Base-by-base conservation (phyloP, 257 asterid species). In the Thymus mandschuricus region DNA sequence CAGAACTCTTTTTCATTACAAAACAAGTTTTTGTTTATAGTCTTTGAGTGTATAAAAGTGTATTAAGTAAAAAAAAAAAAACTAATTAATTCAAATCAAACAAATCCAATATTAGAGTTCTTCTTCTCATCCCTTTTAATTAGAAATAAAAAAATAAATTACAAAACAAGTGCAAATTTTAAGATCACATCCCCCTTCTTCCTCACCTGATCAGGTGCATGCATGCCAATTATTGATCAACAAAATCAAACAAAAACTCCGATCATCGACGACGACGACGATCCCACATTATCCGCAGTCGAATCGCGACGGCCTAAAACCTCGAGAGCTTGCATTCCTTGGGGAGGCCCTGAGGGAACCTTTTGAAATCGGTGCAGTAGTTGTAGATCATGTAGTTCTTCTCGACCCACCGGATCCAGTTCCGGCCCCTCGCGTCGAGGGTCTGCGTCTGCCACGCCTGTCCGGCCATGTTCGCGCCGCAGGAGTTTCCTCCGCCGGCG, bases 391-490 rank as follows among this genome's bases (percentile, higher is more conserved):
- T 84, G 9, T 76, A 44, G 0, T 68, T 76, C 6, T 68, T 28
- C 13, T 84, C 87, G 56, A 84, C 75, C 84, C 78, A 82, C 43
- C 87, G 69, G 10, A 84, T 62, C 30, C 75, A 29, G 10, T 82
- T 85, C 3, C 87, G 49, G 0, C 76, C 86, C 7, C 58, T 64
- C 1, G 79, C 87, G 35, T 85, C 87, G 8, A 86, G 70, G 2
- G 75, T 87, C 71, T 81, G 83, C 1, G 82, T 81, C 52, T 66
- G 75, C 90, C 89, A 88, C 3, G 90, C 45, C 75, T 80, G 82
- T 11, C 62, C 58, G 51, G 10, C 75, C 41, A 46, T 9, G 1
- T 55, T 13, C 1, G 68, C 81, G 31, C 60, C 56, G 33, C 87
- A 85, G 0, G 85, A 75, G 3, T 80, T 79, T 10, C 50, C 49